Evolutionary conservation across 2,329 filamentous ascomycete species (phyloP), one percentile per base, ranked within the genome.

Genomic region (Fonsecaea monophora): DNA sequence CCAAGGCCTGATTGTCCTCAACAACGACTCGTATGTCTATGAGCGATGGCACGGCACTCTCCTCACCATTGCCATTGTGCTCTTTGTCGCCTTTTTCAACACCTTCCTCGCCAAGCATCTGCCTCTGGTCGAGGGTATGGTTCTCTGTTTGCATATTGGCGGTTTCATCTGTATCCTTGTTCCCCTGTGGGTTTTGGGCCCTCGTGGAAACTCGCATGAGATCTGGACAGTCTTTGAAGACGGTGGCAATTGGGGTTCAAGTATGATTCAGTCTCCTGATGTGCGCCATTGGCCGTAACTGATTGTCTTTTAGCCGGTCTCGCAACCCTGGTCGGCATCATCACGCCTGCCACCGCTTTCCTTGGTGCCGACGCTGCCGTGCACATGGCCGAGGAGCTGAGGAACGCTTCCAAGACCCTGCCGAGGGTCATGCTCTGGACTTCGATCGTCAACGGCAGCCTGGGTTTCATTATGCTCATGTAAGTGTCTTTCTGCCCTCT

Each of bases 161-260:
- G 76, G 74, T 2, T 76, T 78, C 59, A 70, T 78, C 56, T 74
- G 70, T 0, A 72, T 78, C 56, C 53, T 78, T 37, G 73, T 77
- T 21, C 73, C 76, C 4, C 71, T 75, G 34, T 77, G 73, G 74
- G 74, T 72, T 37, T 62, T 72, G 60, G 72, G 67, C 34, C 77
- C 70, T 18, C 74, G 68, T 7, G 77, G 79, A 42, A 76, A 78
- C 21, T 75, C 81, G 0, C 71, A 77, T 15, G 77, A 78, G 4
- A 80, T 85, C 0, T 84, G 85, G 64, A 80, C 79, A 2, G 74
- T 78, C 1, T 85, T 86, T 68, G 74, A 77, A n/a, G 67, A 73
- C 57, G 78, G 79, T 38, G 80, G 79, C 15, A 77, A 75, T 12
- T 83, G 81, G 81, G 53, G 58, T n/a, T 56, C 66, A 10, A 66